These are phyloP conservation scores for Paxillus rubicundulus DNA, from an alignment of 768 basidiomycete genomes.

Conservation along the genomic window DNA sequence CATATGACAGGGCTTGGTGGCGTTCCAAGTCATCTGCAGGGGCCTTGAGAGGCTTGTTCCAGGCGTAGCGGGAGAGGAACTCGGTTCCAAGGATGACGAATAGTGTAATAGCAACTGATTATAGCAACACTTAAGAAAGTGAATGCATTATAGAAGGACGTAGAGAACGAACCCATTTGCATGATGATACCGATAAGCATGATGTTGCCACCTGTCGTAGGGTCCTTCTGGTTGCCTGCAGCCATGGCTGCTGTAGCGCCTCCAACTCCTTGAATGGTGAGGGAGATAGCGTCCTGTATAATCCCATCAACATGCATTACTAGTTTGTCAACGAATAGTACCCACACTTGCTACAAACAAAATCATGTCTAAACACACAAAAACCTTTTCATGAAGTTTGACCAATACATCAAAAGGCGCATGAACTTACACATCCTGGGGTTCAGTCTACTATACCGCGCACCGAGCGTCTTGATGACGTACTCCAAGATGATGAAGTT, in stretches of 20 bases:
- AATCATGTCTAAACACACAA: constrained; percentile 23
- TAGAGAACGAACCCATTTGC: constrained; percentile 44
- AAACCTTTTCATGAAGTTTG: constrained; percentile 18
- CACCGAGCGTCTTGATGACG: constrained; percentile 44
- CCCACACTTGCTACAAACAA: constrained; percentile 12
- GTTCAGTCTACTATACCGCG: constrained; percentile 48
- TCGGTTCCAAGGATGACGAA: constrained; percentile 43
- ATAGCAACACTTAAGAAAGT: constrained; percentile 34
- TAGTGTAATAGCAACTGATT: constrained; percentile 40
- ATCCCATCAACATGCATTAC: not conserved
- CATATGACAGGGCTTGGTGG: constrained; percentile 6
- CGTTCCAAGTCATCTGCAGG: constrained; percentile 8
- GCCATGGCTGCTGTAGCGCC: constrained; percentile 46
- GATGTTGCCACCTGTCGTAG: constrained; percentile 42
- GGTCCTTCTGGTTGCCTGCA: constrained; percentile 19
- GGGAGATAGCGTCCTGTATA: constrained; percentile 34
- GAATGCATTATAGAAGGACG: constrained; percentile 24
- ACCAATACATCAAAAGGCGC: not conserved
- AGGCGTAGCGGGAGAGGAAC: constrained; percentile 38
- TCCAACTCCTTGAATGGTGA: constrained; percentile 40
- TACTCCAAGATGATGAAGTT: constrained; percentile 53
- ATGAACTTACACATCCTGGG: constrained; percentile 26
- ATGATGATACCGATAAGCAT: constrained; percentile 65
- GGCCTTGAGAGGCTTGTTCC: constrained; percentile 27
- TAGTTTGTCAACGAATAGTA: constrained; percentile 1